These are phyloP conservation scores for Syzygium grande DNA, from an alignment of 345 rosid species.

Conservation along the genomic window DNA sequence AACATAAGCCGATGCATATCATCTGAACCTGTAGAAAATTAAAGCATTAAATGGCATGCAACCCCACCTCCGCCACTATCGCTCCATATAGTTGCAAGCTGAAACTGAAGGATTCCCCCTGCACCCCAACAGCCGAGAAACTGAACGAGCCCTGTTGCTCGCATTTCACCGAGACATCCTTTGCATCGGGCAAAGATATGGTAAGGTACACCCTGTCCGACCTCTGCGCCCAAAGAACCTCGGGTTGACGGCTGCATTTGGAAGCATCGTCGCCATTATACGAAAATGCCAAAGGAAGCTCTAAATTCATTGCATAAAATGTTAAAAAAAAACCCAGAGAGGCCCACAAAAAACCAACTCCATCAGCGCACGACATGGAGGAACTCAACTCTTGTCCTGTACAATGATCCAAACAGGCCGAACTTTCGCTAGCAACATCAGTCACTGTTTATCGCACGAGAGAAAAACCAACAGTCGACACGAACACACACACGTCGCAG, in stretches of 20 bases:
- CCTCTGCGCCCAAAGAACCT: slow-evolving; percentile 96
- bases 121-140: slow-evolving; percentile 76
- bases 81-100: slow-evolving; percentile 57
- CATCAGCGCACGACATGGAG: neutral
- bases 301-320: neutral
- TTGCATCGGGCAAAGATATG: slow-evolving; percentile 81
- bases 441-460: neutral
- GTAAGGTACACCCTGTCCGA: slow-evolving; percentile 80
- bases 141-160: slow-evolving; percentile 61
- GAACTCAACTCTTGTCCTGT: neutral
- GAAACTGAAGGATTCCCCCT: slow-evolving; percentile 62
- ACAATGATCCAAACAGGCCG: neutral
- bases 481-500: neutral
- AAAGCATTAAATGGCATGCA: neutral
- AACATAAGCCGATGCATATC: neutral
- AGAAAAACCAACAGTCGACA: neutral
- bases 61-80: slow-evolving; percentile 50
- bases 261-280: neutral
- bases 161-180: slow-evolving; percentile 61
- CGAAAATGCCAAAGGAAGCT: neutral
- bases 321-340: neutral
- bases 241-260: slow-evolving; percentile 65
- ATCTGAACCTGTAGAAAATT: neutral
- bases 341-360: neutral
- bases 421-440: neutral